Percentiles rank a stretch among this genome's conserved stretches.
Evolutionary conservation across 495 filamentous ascomycete genomes (phyloP).

Genomic region (Apodospora peruviana): DNA sequence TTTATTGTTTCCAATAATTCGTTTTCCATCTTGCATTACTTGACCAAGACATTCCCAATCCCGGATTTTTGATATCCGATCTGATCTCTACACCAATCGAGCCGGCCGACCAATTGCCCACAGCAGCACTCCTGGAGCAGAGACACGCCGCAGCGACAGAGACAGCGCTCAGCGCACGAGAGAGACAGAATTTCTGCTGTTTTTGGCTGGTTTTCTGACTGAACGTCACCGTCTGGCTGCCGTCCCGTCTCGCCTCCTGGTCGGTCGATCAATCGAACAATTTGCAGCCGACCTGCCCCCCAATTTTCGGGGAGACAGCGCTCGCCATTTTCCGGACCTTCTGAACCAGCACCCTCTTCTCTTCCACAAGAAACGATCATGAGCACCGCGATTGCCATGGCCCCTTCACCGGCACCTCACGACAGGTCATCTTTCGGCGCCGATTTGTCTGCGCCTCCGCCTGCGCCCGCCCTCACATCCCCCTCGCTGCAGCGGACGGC

Average conservation of each 20-base stretch:
- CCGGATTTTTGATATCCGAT: background rate
- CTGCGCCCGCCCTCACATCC: slow-evolving; percentile 30
- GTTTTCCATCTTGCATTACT: background rate
- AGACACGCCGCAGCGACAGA: no score
- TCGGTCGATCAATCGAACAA: slow-evolving; percentile 5
- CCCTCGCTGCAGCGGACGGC: slow-evolving; percentile 39
- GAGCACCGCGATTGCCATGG: slow-evolving; percentile 57
- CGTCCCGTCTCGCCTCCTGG: slow-evolving; percentile 8
- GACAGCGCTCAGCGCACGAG: background rate
- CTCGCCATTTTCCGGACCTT: background rate
- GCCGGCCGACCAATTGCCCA: no score
- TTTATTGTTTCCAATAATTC: background rate
- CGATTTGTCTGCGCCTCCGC: slow-evolving; percentile 42
- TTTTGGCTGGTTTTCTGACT: background rate
- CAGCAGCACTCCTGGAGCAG: background rate
- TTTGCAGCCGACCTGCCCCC: slow-evolving; percentile 13
- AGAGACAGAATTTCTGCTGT: background rate
- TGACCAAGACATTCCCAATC: background rate
- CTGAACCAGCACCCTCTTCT: background rate
- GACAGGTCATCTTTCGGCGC: slow-evolving; percentile 46
- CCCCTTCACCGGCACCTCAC: slow-evolving; percentile 53
- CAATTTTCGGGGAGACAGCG: slow-evolving; percentile 12
- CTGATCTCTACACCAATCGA: background rate
- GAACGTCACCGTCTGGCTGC: slow-evolving; percentile 1
- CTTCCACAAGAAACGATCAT: slow-evolving; percentile 28